Percentiles rank a stretch among this genome's conserved stretches.
Conservation (phyloP, 805 yeast genomes). For the Myxozyma mucilagina region DNA sequence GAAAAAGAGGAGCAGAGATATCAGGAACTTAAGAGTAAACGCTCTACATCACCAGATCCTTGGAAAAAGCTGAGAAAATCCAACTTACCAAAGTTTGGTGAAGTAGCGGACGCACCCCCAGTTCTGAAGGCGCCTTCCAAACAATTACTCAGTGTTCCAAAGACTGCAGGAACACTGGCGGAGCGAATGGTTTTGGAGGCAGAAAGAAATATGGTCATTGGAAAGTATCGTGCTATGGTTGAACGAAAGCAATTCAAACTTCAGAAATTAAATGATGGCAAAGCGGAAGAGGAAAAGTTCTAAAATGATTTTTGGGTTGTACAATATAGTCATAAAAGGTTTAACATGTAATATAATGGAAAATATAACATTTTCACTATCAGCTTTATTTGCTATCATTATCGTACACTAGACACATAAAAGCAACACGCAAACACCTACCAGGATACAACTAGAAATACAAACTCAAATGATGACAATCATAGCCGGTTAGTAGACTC, state of each 20-base stretch:
- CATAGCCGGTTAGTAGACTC: neutral
- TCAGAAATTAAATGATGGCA: neutral
- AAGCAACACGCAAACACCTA: neutral
- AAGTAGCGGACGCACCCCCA: constrained; percentile 47
- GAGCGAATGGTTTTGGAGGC: constrained; percentile 42
- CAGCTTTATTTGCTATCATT: neutral
- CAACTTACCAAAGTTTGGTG: constrained; percentile 44
- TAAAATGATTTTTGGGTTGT: neutral
- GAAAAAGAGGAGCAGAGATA: constrained; percentile 35
- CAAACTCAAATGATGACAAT: neutral
- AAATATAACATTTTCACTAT: neutral
- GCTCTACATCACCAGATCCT: constrained; percentile 45
- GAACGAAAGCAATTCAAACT: constrained; percentile 23
- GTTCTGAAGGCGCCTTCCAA: constrained; percentile 40
- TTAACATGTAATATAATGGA: neutral
- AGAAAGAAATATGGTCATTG: constrained; percentile 43
- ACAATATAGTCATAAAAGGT: neutral
- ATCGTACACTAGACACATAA: neutral
- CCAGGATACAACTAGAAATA: neutral
- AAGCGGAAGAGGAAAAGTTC: neutral
- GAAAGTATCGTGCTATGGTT: constrained; percentile 39
- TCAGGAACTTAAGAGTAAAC: constrained; percentile 19
- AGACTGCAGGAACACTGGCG: constrained; percentile 45
- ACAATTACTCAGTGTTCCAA: constrained; percentile 42
- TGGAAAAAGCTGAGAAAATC: constrained; percentile 41